Percentiles rank a stretch among this genome's conserved stretches.
Evolutionary conservation across 768 basidiomycete genomes (phyloP).

Genomic region (Hypholoma fasciculare): DNA sequence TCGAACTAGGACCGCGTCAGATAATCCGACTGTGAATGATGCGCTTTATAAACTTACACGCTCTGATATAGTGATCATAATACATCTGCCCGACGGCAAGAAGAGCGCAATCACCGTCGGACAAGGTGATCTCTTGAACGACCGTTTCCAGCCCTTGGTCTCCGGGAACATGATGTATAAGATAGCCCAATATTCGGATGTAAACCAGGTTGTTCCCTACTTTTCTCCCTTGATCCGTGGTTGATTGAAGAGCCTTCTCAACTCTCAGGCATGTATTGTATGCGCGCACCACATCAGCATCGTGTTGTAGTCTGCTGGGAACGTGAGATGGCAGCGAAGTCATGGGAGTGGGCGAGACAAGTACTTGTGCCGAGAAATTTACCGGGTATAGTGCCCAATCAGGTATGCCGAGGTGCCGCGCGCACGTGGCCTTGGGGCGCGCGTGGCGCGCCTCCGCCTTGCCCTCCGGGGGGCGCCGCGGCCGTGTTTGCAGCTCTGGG

Average conservation of each 20-base stretch:
- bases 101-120: conserved; percentile 6
- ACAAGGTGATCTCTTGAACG: conserved; percentile 14
- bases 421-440: too few species aligned
- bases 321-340: not conserved
- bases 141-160: conserved; percentile 12
- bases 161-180: conserved; percentile 15
- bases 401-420: too few species aligned
- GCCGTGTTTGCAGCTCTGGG: too few species aligned
- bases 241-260: conserved; percentile 18
- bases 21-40: too few species aligned
- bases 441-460: too few species aligned
- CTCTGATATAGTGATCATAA: conserved; percentile 24
- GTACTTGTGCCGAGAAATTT: too few species aligned
- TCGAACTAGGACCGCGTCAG: too few species aligned
- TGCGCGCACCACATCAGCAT: conserved; percentile 10
- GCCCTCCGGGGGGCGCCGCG: too few species aligned
- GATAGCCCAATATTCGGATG: conserved; percentile 24
- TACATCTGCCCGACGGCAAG: conserved; percentile 24
- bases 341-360: not conserved
- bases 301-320: not conserved
- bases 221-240: conserved; percentile 8
- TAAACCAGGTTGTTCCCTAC: conserved; percentile 12
- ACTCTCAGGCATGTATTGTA: conserved; percentile 18
- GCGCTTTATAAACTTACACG: conserved; percentile 13
- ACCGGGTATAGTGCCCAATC: too few species aligned